Base-by-base conservation (phyloP, 2,329 filamentous ascomycete species). In the Pseudogymnoascus sp. region DNA sequence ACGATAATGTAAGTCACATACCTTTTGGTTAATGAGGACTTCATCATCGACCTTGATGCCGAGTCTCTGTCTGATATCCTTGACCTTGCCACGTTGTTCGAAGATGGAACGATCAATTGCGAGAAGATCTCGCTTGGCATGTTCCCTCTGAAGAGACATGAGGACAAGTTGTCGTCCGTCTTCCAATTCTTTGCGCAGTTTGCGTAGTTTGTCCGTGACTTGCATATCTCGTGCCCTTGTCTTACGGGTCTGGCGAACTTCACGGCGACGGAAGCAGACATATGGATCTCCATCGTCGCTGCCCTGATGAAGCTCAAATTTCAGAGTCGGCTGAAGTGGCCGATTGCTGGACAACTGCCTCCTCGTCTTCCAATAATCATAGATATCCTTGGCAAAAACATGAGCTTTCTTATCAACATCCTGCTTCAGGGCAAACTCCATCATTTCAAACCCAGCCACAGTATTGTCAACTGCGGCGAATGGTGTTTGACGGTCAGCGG, bases 261-360 rank as follows among this genome's bases (percentile, higher is more conserved):
- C 95, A 67, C 95, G 90, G 70, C 95, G 87, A 74, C 95, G 87
- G 84, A 99, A 99, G 78, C 95, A 99, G 71, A 99, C 93, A 78
- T 96, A 99, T 60, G 95, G 95, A 77, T 99, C 95, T 71, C 90
- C 86, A 74, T 99, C 95, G 75, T 99, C 95, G 66, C 88, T 96
- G 68, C 97, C 93, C 73, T 91, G 89, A 67, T 95, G 91, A 57
- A 88, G 96, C 78, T 99, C 95, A 68, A 96, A 95, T 79, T 97
- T 97, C 74, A 97, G 85, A 21, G 80, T 82, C 7, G 91, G 86
- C 72, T 93, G 88, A 66, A 97, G 79, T 5, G 87, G 79, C 69
- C 83, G 87, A 74, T 93, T 95, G 68, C 84, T 85, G 64, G 81
- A 82, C 31, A 80, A 80, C 70, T 86, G 79, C 62, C 91, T 85